phyloP scores from a whole-genome alignment of 306 rosid genomes.

The Begonia fuchsioides region DNA sequence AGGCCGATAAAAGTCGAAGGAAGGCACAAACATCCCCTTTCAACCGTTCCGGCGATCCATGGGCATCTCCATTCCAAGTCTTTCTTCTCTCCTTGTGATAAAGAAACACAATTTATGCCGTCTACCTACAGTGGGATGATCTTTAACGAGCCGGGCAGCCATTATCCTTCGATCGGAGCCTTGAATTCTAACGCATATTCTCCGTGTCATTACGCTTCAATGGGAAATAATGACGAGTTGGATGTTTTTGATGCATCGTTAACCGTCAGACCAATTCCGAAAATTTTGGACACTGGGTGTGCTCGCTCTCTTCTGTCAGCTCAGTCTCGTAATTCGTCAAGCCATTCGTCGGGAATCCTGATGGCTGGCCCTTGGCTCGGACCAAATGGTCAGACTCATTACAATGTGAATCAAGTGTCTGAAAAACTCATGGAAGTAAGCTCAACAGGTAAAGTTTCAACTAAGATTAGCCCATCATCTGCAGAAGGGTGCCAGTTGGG shows the following conservation, averaged over 20 bases:
- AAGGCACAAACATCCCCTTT: slow-evolving; percentile 2
- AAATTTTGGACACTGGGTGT: slow-evolving; percentile 51
- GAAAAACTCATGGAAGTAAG: slow-evolving; percentile 35
- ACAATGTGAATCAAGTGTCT: slow-evolving; percentile 31
- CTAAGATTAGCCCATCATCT: slow-evolving; percentile 29
- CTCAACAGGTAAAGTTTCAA: slow-evolving; percentile 31
- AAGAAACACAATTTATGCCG: slow-evolving; percentile 5
- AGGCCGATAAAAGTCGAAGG: slow-evolving; percentile 10
- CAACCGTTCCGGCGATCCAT: slow-evolving; percentile 5
- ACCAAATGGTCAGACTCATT: slow-evolving; percentile 39
- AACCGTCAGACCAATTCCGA: slow-evolving; percentile 32
- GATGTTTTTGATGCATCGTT: slow-evolving; percentile 34
- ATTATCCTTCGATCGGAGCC: slow-evolving; percentile 18
- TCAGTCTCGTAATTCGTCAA: slow-evolving; percentile 56
- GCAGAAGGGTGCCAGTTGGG: slow-evolving; percentile 27
- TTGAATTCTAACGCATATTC: slow-evolving; percentile 25
- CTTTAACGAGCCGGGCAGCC: slow-evolving; percentile 12
- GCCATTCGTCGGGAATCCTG: slow-evolving; percentile 50
- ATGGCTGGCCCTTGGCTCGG: slow-evolving; percentile 28
- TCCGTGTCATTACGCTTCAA: slow-evolving; percentile 19
- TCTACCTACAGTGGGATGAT: slow-evolving; percentile 2
- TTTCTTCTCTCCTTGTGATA: slow-evolving; percentile 5
- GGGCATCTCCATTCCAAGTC: slow-evolving; percentile 8
- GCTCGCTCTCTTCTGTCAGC: slow-evolving; percentile 99
- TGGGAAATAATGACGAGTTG: slow-evolving; percentile 48